Evolutionary conservation across 768 basidiomycete species (phyloP).

Genomic region (Kwoniella shandongensis): DNA sequence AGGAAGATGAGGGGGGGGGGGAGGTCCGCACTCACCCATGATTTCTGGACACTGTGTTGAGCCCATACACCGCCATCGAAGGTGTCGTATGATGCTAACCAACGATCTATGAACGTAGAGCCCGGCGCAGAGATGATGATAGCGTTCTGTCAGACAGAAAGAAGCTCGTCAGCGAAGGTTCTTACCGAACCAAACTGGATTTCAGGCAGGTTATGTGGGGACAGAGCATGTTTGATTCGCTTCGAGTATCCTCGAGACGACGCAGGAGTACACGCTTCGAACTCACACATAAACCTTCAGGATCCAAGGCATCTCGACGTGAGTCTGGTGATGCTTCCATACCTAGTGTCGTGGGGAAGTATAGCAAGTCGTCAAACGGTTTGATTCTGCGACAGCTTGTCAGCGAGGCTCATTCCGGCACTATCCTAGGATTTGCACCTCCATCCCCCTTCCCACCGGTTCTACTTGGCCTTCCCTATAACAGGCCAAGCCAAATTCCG

Average conservation of each 20-base stretch:
- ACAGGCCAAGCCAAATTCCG: too few species aligned
- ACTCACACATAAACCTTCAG: constrained; percentile 52
- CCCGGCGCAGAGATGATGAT: constrained; percentile 48
- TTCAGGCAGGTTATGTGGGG: too few species aligned
- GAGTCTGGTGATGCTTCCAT: constrained; percentile 53
- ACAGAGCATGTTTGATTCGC: too few species aligned
- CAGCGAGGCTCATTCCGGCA: background rate
- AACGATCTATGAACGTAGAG: constrained; percentile 51
- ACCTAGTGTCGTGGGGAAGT: constrained; percentile 45
- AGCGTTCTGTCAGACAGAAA: constrained; percentile 42
- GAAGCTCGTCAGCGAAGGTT: background rate
- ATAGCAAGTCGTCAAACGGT: constrained; percentile 48
- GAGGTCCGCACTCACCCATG: too few species aligned
- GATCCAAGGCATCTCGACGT: constrained; percentile 37
- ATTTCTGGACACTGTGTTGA: constrained; percentile 45
- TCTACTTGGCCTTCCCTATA: background rate
- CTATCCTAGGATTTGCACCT: too few species aligned
- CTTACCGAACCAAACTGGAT: too few species aligned
- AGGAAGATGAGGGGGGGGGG: too few species aligned
- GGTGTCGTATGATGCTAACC: constrained; percentile 49
- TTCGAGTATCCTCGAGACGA: too few species aligned
- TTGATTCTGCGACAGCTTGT: constrained; percentile 30
- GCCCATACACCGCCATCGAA: constrained; percentile 50
- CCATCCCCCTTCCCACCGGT: too few species aligned
- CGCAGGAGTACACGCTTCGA: too few species aligned